These are phyloP conservation scores for Vigna mungo DNA, from an alignment of 306 rosid genomes.

Conservation along the genomic window DNA sequence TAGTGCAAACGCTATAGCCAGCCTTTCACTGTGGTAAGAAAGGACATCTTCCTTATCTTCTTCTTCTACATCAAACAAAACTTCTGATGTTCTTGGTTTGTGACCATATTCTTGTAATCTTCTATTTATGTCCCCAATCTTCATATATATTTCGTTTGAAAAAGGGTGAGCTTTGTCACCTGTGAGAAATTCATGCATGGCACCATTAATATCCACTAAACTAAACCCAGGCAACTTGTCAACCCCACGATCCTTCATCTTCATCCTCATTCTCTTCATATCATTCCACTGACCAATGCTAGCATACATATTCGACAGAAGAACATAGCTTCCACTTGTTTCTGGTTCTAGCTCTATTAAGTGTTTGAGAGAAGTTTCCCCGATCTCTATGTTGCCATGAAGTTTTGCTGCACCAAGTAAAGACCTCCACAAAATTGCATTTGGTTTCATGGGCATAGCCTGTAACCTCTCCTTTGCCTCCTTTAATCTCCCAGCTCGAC, in stretches of 20 bases:
- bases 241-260: slow-evolving; percentile 55
- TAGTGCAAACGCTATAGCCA: slow-evolving; percentile 58
- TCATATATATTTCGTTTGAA: slow-evolving; percentile 50
- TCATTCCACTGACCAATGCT: slow-evolving; percentile 52
- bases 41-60: slow-evolving; percentile 57
- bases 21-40: slow-evolving; percentile 58
- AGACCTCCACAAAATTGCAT: slow-evolving; percentile 58
- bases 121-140: slow-evolving; percentile 51
- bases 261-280: slow-evolving; percentile 54
- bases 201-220: slow-evolving; percentile 54
- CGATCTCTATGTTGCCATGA: slow-evolving; percentile 52
- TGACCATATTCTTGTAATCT: slow-evolving; percentile 51
- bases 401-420: slow-evolving; percentile 60
- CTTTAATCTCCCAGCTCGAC: slow-evolving; percentile 55
- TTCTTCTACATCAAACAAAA: slow-evolving; percentile 57
- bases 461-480: slow-evolving; percentile 52
- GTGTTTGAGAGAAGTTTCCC: slow-evolving; percentile 53
- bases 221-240: slow-evolving; percentile 59
- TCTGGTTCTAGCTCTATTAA: slow-evolving; percentile 54
- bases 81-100: slow-evolving; percentile 52
- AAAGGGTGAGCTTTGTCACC: slow-evolving; percentile 56
- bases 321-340: slow-evolving; percentile 59
- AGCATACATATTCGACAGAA: slow-evolving; percentile 59
- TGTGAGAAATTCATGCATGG: slow-evolving; percentile 58
- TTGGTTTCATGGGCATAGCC: slow-evolving; percentile 59